Base-by-base conservation (phyloP, 179 eudicot genomes). In the Corrigiola litoralis region DNA sequence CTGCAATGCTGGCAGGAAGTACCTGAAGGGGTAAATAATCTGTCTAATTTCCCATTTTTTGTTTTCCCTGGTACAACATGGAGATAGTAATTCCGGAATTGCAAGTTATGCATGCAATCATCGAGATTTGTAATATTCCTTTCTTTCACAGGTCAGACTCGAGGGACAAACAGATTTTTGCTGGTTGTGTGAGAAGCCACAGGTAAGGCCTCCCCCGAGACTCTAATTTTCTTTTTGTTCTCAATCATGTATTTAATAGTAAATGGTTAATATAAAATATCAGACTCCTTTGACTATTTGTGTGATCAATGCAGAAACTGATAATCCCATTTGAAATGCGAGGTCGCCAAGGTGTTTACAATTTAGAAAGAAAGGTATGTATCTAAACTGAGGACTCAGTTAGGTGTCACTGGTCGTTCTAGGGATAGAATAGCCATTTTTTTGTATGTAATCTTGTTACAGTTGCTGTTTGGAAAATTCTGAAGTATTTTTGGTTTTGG, bases 301-400 rank as follows among this genome's bases (percentile, higher is more conserved):
- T 67, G 33, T 34, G 16, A 31, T 34, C 11, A 48, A 51, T 86
- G 75, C 89, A 92, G 98, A 92, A 75, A 75, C 65, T 92, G 58
- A 38, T 87, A 29, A 71, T 92, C 40, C 98, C 98, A 49, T 92
- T 92, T 46, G 96, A 92, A 68, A 92, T 92, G 98, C 82, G 98
- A 58, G 98, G 98, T 17, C 75, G 65, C 36, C 96, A 92, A 76
- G 87, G 91, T 48, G 96, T 92, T 24, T 92, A 86, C 74, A 92
- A 92, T 82, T 72, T 92, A 77, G 95, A 92, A 68, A 83, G 62
- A 47, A 89, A 74, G 96, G 98, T 92, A 80, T n/a, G 23, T 12
- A 4, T 49, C 34, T 20, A 24, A 33, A 20, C 5, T 23, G 10
- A 36, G 33, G 2, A n/a, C 21, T 46, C 53, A 49, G 55, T 36